These are phyloP conservation scores for Fusarium setosum DNA, from an alignment of 2,329 filamentous ascomycete species.

Conservation along the genomic window DNA sequence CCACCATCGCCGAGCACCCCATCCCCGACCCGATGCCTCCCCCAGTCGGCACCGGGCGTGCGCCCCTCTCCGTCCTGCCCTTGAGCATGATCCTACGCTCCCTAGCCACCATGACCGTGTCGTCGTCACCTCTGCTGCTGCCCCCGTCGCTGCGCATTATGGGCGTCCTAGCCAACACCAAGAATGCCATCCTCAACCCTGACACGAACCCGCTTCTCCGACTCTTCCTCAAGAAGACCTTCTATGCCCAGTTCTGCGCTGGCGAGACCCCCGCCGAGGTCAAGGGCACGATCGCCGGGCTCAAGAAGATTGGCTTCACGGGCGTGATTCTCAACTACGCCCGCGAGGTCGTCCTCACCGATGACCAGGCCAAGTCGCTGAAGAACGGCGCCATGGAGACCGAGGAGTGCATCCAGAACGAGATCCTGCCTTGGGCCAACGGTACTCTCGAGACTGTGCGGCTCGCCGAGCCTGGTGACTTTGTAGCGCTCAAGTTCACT, in stretches of 20 bases:
- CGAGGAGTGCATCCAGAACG: slow-evolving; percentile 62
- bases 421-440: slow-evolving; percentile 77
- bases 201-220: slow-evolving; percentile 80
- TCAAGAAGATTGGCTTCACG: slow-evolving; percentile 81
- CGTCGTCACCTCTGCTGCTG: slow-evolving; percentile 77
- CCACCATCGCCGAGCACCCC: no score
- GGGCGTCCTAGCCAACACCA: slow-evolving; percentile 75
- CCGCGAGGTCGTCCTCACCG: slow-evolving; percentile 79
- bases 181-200: slow-evolving; percentile 74
- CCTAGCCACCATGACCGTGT: slow-evolving; percentile 75
- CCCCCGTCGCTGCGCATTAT: slow-evolving; percentile 76
- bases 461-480: slow-evolving; percentile 72
- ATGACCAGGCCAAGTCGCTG: slow-evolving; percentile 60
- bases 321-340: slow-evolving; percentile 90
- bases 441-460: slow-evolving; percentile 80
- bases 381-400: slow-evolving; percentile 60
- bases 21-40: slow-evolving; percentile 46
- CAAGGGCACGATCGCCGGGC: slow-evolving; percentile 67
- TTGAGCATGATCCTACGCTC: slow-evolving; percentile 75
- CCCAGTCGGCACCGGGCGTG: slow-evolving; percentile 42
- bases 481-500: slow-evolving; percentile 80
- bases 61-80: slow-evolving; percentile 74
- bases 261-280: slow-evolving; percentile 81
- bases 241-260: slow-evolving; percentile 92
- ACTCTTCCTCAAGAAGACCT: slow-evolving; percentile 80